Evolutionary conservation across 2,329 filamentous ascomycete species (phyloP).

Genomic region (Aspergillus fumigatus): DNA sequence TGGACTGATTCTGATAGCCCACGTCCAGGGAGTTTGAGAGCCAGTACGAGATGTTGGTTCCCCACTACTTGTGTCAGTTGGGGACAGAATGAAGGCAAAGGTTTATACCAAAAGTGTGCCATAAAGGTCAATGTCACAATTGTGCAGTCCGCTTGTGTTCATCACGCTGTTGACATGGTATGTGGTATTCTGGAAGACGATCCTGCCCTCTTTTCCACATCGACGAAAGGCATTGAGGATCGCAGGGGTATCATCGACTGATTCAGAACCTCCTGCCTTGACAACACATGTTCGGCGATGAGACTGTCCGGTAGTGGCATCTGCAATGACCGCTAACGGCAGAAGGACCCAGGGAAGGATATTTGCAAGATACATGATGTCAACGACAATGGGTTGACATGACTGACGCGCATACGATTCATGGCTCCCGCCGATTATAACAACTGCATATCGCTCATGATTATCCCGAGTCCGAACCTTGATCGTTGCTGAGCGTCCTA

Average conservation of each 20-base stretch:
- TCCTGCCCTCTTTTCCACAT: conserved; percentile 47
- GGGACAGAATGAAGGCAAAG: conserved; percentile 4
- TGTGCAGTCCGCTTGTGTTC: conserved; percentile 45
- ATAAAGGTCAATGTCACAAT: conserved; percentile 46
- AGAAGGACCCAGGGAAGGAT: neutral
- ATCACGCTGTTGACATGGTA: conserved; percentile 49
- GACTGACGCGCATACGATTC: neutral
- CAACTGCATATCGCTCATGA: neutral
- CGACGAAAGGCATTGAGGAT: conserved; percentile 48
- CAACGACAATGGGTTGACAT: neutral
- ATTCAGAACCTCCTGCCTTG: conserved; percentile 12
- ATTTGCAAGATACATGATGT: neutral
- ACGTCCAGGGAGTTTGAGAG: conserved; percentile 43
- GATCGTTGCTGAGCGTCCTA: neutral
- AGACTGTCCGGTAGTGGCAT: neutral
- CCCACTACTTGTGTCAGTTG: conserved; percentile 20
- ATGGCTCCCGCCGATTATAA: neutral
- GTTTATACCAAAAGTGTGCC: conserved; percentile 44
- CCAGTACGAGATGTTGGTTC: conserved; percentile 45
- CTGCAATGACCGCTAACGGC: neutral
- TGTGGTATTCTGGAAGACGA: conserved; percentile 48
- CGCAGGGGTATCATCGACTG: conserved; percentile 47
- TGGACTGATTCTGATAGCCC: conserved; percentile 48
- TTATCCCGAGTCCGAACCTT: neutral
- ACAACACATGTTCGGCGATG: conserved; percentile 5